Evolutionary conservation across 2,329 filamentous ascomycete genomes (phyloP).

Genomic region (Cadophora malorum): DNA sequence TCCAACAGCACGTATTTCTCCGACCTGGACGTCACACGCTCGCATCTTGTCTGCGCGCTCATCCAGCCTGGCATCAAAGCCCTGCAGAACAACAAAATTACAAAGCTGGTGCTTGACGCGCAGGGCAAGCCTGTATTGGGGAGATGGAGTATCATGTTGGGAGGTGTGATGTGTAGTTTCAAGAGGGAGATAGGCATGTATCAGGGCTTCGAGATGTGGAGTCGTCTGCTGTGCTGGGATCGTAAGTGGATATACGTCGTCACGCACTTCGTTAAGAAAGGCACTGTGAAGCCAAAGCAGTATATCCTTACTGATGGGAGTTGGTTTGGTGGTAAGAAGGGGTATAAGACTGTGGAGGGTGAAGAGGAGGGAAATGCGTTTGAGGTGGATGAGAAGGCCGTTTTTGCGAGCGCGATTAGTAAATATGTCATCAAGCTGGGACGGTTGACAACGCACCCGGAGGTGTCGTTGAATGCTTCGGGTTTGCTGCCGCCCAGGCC

Average conservation of each 20-base stretch:
- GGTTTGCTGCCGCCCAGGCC: slow-evolving; percentile 78
- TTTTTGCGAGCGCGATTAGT: slow-evolving; percentile 74
- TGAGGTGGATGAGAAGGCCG: slow-evolving; percentile 62
- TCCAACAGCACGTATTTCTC: slow-evolving; percentile 74
- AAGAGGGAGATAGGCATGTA: slow-evolving; percentile 75
- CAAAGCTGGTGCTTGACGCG: slow-evolving; percentile 53
- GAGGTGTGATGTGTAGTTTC: slow-evolving; percentile 76
- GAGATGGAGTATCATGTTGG: slow-evolving; percentile 68
- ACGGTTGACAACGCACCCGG: slow-evolving; percentile 83
- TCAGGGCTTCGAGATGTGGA: slow-evolving; percentile 76
- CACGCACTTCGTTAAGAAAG: slow-evolving; percentile 73
- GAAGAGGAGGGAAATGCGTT: slow-evolving; percentile 44
- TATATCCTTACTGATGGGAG: slow-evolving; percentile 50
- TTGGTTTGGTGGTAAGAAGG: slow-evolving; percentile 47
- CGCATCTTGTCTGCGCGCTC: slow-evolving; percentile 77
- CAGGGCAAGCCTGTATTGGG: slow-evolving; percentile 57
- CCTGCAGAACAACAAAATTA: slow-evolving; percentile 56
- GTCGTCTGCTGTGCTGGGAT: slow-evolving; percentile 75
- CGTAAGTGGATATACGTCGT: slow-evolving; percentile 82
- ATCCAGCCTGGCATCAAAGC: slow-evolving; percentile 63
- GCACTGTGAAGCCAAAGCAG: slow-evolving; percentile 59
- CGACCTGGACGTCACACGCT: slow-evolving; percentile 76
- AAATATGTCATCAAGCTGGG: slow-evolving; percentile 87
- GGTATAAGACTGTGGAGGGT: slow-evolving; percentile 49
- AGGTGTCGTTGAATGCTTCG: slow-evolving; percentile 73